These are phyloP conservation scores for Cladosporium velox DNA, from an alignment of 2,329 filamentous ascomycete genomes.

Conservation along the genomic window DNA sequence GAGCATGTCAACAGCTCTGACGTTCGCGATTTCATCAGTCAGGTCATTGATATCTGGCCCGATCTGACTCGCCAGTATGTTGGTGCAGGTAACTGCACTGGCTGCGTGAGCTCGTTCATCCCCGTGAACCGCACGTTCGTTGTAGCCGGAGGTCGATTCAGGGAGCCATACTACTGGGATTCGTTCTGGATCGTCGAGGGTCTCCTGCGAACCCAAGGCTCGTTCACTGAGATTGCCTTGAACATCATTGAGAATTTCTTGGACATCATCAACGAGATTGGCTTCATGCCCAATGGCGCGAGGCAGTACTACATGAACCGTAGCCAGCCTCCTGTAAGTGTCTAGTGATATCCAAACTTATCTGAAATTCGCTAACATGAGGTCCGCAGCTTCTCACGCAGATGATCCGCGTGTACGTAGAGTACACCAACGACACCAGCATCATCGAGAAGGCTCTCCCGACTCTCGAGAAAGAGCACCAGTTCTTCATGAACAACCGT, in stretches of 20 bases:
- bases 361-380: conserved; percentile 35
- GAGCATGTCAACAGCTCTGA: conserved; percentile 58
- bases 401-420: conserved; percentile 66
- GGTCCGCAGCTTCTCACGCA: conserved; percentile 52
- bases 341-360: conserved; percentile 66
- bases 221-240: conserved; percentile 62
- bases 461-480: conserved; percentile 63
- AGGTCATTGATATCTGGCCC: conserved; percentile 71
- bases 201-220: conserved; percentile 63
- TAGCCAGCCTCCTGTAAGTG: conserved; percentile 63
- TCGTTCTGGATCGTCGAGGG: conserved; percentile 70
- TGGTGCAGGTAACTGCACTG: conserved; percentile 55
- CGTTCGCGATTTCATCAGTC: conserved; percentile 60
- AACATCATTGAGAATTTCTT: conserved; percentile 72
- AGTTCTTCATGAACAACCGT: conserved; percentile 64
- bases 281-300: conserved; percentile 70
- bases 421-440: conserved; percentile 64
- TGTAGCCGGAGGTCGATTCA: conserved; percentile 70
- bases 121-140: conserved; percentile 68
- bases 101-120: conserved; percentile 66
- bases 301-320: conserved; percentile 68
- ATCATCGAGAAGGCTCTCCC: conserved; percentile 63
- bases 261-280: conserved; percentile 64
- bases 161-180: conserved; percentile 72
- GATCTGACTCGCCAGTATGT: conserved; percentile 64